These are phyloP conservation scores for Hypomyces rosellus DNA, from an alignment of 2,329 filamentous ascomycete genomes.

Conservation along the genomic window DNA sequence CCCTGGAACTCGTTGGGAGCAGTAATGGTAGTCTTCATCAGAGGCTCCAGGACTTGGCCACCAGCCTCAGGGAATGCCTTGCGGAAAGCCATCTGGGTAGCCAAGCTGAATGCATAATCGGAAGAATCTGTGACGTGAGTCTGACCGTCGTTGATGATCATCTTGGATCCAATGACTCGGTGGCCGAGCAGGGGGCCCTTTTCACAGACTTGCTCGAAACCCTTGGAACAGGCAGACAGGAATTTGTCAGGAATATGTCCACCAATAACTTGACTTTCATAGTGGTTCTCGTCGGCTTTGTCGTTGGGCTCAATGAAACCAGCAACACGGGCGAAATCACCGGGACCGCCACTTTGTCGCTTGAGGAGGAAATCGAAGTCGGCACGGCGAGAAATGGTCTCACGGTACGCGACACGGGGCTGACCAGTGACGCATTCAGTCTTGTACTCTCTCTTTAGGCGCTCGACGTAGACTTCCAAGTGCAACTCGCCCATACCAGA, in stretches of 20 bases:
- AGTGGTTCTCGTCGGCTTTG: conserved; percentile 66
- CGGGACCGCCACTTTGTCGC: conserved; percentile 92
- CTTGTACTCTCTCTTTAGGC: conserved; percentile 92
- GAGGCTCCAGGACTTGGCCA: conserved; percentile 82
- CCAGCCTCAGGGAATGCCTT: conserved; percentile 80
- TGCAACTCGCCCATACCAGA: conserved; percentile 98
- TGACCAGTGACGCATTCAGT: conserved; percentile 94
- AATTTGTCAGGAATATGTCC: conserved; percentile 94
- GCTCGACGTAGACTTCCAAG: conserved; percentile 94
- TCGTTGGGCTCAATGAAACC: conserved; percentile 87
- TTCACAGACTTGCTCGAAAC: conserved; percentile 74
- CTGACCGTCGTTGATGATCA: conserved; percentile 93
- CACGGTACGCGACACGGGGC: conserved; percentile 93
- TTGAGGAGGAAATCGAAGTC: conserved; percentile 91
- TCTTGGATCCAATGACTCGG: conserved; percentile 79
- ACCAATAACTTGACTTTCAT: conserved; percentile 81
- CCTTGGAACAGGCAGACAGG: conserved; percentile 89
- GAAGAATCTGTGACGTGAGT: conserved; percentile 98
- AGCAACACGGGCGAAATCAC: conserved; percentile 88
- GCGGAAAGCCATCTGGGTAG: conserved; percentile 92
- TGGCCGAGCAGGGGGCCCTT: conserved; percentile 91
- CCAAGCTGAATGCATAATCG: conserved; percentile 91
- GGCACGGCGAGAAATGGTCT: conserved; percentile 75
- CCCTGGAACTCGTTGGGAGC: conserved; percentile 97
- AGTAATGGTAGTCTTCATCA: conserved; percentile 98